Conservation (phyloP, 495 filamentous ascomycete species). For the Margaritispora aquatica region DNA sequence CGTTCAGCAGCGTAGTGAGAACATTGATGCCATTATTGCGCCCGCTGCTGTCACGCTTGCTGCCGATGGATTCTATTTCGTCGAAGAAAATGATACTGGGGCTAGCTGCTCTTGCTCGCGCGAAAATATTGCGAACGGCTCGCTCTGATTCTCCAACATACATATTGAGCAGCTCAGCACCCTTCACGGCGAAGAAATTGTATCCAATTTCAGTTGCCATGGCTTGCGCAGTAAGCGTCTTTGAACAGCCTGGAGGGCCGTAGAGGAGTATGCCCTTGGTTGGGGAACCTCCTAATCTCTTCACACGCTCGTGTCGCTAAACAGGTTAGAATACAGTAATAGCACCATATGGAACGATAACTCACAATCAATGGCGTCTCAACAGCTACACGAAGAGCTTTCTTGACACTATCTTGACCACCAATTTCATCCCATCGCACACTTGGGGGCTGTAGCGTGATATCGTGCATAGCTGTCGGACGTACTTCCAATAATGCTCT, state of each 20-base stretch:
- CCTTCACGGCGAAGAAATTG: constrained; percentile 95
- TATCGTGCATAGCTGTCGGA: constrained; percentile 85
- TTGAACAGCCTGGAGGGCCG: constrained; percentile 92
- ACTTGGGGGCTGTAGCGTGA: constrained; percentile 81
- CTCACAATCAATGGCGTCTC: constrained; percentile 61
- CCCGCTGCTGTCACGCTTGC: constrained; percentile 48
- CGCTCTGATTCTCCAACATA: constrained; percentile 97
- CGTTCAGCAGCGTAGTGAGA: constrained; percentile 84
- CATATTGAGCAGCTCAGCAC: constrained; percentile 94
- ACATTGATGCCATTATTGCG: constrained; percentile 64
- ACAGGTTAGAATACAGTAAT: background rate
- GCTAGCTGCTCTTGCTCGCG: constrained; percentile 75
- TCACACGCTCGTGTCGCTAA: constrained; percentile 54
- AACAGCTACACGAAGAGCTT: constrained; percentile 53
- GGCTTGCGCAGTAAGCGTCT: constrained; percentile 89
- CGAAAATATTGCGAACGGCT: constrained; percentile 79
- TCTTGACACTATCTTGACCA: constrained; percentile 77
- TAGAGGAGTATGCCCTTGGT: constrained; percentile 86
- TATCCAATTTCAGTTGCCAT: constrained; percentile 86
- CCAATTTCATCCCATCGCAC: constrained; percentile 88
- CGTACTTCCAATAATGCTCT: constrained; percentile 42
- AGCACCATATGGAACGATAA: background rate
- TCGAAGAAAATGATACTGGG: constrained; percentile 98
- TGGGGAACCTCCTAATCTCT: constrained; percentile 53
- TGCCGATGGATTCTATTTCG: constrained; percentile 93